Evolutionary conservation across 164 flowering plant species (phyloP).

Genomic region (Magnolia officinalis): DNA sequence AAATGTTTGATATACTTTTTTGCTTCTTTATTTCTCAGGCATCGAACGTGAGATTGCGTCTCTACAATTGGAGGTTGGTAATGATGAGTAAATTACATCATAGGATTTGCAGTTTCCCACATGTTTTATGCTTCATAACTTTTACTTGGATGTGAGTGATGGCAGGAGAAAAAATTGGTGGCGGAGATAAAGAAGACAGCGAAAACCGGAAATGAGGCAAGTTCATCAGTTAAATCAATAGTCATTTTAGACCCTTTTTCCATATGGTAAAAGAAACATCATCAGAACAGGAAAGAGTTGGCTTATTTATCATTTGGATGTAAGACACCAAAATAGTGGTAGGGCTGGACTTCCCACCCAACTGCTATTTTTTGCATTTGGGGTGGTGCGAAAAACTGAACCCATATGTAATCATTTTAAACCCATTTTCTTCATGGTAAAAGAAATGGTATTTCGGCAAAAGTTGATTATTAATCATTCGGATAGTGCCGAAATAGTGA

Average conservation of each 20-base stretch:
- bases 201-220: slow-evolving; percentile 88
- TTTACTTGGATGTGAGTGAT: background rate
- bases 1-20: background rate
- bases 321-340: no score
- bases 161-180: slow-evolving; percentile 77
- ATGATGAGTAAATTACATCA: background rate
- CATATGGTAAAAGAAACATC: background rate
- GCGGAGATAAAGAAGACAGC: slow-evolving; percentile 95
- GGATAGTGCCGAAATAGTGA: no score
- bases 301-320: no score
- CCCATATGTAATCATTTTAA: no score
- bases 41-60: slow-evolving; percentile 81
- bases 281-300: no score
- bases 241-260: background rate
- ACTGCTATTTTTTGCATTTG: no score
- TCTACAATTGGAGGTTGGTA: slow-evolving; percentile 71
- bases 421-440: no score
- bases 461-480: no score
- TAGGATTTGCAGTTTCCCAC: background rate
- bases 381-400: no score
- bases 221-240: slow-evolving; percentile 12
- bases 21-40: slow-evolving; percentile 30
- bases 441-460: no score
- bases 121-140: slow-evolving; percentile 2
- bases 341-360: no score